Evolutionary conservation across 2,329 filamentous ascomycete genomes (phyloP), one percentile per base, ranked within the genome.

Genomic region (Cytospora paraplurivora): DNA sequence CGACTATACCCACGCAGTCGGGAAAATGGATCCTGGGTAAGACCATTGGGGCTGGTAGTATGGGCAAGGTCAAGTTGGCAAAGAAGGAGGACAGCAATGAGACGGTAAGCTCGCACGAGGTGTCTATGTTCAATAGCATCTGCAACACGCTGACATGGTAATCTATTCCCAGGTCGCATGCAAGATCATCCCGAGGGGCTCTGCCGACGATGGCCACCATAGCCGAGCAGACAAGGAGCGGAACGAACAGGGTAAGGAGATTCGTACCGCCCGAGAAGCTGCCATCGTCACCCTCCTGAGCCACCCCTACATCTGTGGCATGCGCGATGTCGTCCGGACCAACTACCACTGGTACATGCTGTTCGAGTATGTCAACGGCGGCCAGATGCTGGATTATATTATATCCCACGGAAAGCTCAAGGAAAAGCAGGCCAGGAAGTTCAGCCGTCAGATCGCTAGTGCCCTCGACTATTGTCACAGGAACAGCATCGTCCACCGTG

Each of bases 281-380:
- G 95, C 95, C 69, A 98, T 99, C 72, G 94, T 97, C 67, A 96
- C 92, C 33, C 86, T 99, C 55, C 85, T 97, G 63, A 92, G 93
- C 72, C 95, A 98, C 72, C 95, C 94, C 15, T 96, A 97, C 73
- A 96, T 99, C 64, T 98, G 95, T 75, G 93, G 91, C 64, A 91
- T 99, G 84, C 88, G 93, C 68, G 95, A 99, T 78, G 93, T 97
- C 33, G 90, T 98, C 62, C 89, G 93, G 63, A 98, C 95, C 57
- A 94, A 95, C 72, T 95, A 97, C 75, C 95, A 99, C 77, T 99
- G 95, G 95, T 99, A 99, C 78, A 99, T 99, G 95, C 87, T 99
- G 58, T 99, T 97, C 73, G 95, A 99, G 79, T 97, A 95, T 76
- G 95, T 99, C 76, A 97, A 99, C 73, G 95, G 95, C 55, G 95